Percentiles rank a stretch among this genome's conserved stretches.
Conservation (phyloP, 208 protist genomes). For the Trypanosoma congolense region DNA sequence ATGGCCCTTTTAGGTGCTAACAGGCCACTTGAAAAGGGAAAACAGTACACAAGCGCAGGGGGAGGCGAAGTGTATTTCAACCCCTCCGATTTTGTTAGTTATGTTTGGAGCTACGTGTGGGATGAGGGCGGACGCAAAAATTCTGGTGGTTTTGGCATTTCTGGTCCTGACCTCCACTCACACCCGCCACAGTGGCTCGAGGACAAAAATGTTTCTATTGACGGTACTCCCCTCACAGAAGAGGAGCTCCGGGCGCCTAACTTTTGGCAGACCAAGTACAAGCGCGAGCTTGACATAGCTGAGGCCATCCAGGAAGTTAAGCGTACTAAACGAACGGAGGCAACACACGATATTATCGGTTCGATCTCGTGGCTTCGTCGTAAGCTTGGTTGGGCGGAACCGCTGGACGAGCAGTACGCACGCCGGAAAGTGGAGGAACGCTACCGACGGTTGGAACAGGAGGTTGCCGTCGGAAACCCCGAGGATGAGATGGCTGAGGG, state of each 20-base stretch:
- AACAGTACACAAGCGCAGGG: conserved; percentile 25
- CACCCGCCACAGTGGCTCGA: conserved; percentile 75
- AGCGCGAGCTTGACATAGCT: conserved; percentile 63
- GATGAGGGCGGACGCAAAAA: conserved; percentile 24
- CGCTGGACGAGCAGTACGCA: conserved; percentile 49
- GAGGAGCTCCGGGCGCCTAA: conserved; percentile 27
- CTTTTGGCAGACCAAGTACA: conserved; percentile 55
- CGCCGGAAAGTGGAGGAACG: conserved; percentile 29
- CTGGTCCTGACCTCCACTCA: conserved; percentile 42
- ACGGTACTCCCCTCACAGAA: conserved; percentile 58
- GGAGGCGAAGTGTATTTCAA: conserved; percentile 33
- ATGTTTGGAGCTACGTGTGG: conserved; percentile 18
- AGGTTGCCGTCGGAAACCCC: neutral
- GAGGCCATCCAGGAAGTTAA: conserved; percentile 68
- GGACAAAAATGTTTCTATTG: conserved; percentile 71
- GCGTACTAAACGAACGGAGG: conserved; percentile 39
- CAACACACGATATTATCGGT: conserved; percentile 56
- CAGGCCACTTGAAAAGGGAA: conserved; percentile 14
- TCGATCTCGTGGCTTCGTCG: conserved; percentile 32
- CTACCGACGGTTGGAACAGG: conserved; percentile 26
- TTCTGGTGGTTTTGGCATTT: conserved; percentile 6
- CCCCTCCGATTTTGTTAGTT: conserved; percentile 12
- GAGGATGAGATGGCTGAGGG: neutral
- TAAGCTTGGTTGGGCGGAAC: conserved; percentile 34
- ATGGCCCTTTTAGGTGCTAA: neutral